phyloP scores from a whole-genome alignment of 2,329 filamentous ascomycete species.

The Microdochium paspali region DNA sequence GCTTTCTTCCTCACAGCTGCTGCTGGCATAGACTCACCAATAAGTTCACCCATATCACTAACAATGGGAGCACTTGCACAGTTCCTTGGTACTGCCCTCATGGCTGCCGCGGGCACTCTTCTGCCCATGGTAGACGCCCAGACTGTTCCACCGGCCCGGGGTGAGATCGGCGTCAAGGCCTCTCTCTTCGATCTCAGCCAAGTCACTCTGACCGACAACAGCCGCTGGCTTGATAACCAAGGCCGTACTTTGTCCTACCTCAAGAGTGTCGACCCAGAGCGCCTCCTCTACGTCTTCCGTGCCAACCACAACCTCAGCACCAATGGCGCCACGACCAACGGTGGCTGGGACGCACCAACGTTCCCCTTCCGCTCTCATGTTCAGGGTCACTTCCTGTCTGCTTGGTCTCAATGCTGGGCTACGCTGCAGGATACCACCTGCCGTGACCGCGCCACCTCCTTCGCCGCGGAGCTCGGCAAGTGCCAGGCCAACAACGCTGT shows the following conservation, averaged over 20 bases:
- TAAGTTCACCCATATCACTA: neutral
- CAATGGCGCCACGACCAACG: conserved; percentile 31
- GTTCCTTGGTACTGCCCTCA: neutral
- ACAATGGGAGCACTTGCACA: neutral
- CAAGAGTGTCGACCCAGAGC: conserved; percentile 31
- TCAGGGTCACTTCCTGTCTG: conserved; percentile 41
- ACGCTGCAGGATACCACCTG: conserved; percentile 30
- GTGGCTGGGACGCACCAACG: conserved; percentile 43
- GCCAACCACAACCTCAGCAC: conserved; percentile 34
- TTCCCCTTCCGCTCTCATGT: conserved; percentile 42
- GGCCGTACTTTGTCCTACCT: conserved; percentile 36
- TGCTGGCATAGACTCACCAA: neutral
- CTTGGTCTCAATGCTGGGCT: conserved; percentile 39
- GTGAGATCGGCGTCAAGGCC: conserved; percentile 21
- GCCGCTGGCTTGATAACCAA: conserved; percentile 33
- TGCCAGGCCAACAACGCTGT: conserved; percentile 39
- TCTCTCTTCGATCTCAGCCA: conserved; percentile 29
- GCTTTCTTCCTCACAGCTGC: too few relatives aligned
- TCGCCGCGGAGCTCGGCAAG: conserved; percentile 36
- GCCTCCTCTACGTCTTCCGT: conserved; percentile 39
- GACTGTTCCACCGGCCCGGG: conserved; percentile 13
- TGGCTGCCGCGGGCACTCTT: neutral
- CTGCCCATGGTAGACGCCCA: conserved; percentile 7
- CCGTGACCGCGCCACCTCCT: conserved; percentile 31
- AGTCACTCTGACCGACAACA: conserved; percentile 22